These are phyloP conservation scores for Fusarium floridanum DNA, from an alignment of 2,329 filamentous ascomycete genomes.

Conservation along the genomic window DNA sequence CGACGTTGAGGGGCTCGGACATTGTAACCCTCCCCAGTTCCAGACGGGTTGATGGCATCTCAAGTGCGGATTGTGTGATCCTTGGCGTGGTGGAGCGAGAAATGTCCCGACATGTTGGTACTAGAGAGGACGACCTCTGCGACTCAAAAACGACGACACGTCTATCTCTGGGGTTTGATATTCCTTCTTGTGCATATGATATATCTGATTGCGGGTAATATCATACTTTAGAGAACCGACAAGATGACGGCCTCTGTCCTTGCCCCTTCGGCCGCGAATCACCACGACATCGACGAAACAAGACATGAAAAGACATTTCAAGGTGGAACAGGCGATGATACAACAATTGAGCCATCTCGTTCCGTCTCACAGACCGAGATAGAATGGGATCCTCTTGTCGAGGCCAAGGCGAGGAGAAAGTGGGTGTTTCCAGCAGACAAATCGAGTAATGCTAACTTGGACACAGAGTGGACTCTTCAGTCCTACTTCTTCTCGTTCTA, in stretches of 20 bases:
- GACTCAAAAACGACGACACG: background rate
- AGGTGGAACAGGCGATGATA: background rate
- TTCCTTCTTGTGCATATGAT: background rate
- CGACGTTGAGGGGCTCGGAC: background rate
- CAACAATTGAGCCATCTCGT: background rate
- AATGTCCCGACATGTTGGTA: background rate
- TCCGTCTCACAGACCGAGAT: conserved; percentile 3
- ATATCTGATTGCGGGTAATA: background rate
- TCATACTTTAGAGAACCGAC: background rate
- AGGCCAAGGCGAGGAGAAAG: background rate
- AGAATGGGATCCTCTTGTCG: background rate
- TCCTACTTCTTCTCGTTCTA: conserved; percentile 62
- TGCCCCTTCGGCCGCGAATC: background rate
- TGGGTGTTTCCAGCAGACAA: background rate
- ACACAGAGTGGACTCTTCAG: conserved; percentile 59
- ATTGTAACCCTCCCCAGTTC: conserved; percentile 1
- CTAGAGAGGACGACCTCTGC: background rate
- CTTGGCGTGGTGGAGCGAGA: conserved; percentile 2
- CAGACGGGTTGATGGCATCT: conserved; percentile 6
- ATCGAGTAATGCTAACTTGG: background rate
- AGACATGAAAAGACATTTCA: background rate
- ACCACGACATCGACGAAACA: background rate
- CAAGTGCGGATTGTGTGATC: conserved; percentile 12
- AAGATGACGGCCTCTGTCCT: background rate
- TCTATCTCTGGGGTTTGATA: background rate